Percentiles rank a stretch among this genome's conserved stretches.
These are phyloP conservation scores for Phytophthora hybrid DNA, from an alignment of 352 stramenopile genomes.

Conservation along the genomic window DNA sequence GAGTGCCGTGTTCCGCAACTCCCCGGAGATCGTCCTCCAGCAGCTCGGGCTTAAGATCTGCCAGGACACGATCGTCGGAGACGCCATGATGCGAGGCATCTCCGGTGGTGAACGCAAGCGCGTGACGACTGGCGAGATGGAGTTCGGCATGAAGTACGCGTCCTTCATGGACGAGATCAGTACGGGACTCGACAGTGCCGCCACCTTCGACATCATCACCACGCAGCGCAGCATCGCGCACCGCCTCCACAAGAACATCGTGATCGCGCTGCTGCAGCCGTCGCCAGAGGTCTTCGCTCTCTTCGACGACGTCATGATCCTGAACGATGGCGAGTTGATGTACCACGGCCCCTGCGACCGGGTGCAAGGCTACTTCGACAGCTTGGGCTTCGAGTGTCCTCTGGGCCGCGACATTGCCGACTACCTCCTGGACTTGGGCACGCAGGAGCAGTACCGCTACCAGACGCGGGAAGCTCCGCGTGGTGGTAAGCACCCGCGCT, in stretches of 20 bases:
- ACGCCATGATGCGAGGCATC: slow-evolving; percentile 62
- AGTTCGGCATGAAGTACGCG: slow-evolving; percentile 77
- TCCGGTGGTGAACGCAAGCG: slow-evolving; percentile 73
- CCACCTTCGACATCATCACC: slow-evolving; percentile 47
- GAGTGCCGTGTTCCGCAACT: slow-evolving; percentile 21
- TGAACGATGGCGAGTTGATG: slow-evolving; percentile 86
- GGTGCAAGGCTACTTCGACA: slow-evolving; percentile 53
- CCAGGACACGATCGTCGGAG: slow-evolving; percentile 69
- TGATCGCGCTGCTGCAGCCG: slow-evolving; percentile 84
- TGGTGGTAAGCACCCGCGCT: slow-evolving; percentile 23
- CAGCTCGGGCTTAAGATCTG: slow-evolving; percentile 43
- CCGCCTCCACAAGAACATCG: slow-evolving; percentile 38
- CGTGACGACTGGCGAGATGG: slow-evolving; percentile 87
- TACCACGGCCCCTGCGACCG: slow-evolving; percentile 66
- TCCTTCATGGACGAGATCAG: slow-evolving; percentile 91
- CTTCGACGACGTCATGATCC: slow-evolving; percentile 62
- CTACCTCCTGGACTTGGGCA: slow-evolving; percentile 35
- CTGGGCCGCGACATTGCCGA: slow-evolving; percentile 37
- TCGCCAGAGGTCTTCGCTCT: slow-evolving; percentile 90
- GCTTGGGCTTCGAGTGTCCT: slow-evolving; percentile 46
- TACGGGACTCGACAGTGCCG: slow-evolving; percentile 87
- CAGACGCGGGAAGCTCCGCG: slow-evolving; percentile 10
- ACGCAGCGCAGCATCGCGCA: slow-evolving; percentile 34
- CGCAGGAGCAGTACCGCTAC: slow-evolving; percentile 36
- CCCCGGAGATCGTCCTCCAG: slow-evolving; percentile 27